Conservation (phyloP, 2,329 filamentous ascomycete species). For the Cryphonectria nitschkei region DNA sequence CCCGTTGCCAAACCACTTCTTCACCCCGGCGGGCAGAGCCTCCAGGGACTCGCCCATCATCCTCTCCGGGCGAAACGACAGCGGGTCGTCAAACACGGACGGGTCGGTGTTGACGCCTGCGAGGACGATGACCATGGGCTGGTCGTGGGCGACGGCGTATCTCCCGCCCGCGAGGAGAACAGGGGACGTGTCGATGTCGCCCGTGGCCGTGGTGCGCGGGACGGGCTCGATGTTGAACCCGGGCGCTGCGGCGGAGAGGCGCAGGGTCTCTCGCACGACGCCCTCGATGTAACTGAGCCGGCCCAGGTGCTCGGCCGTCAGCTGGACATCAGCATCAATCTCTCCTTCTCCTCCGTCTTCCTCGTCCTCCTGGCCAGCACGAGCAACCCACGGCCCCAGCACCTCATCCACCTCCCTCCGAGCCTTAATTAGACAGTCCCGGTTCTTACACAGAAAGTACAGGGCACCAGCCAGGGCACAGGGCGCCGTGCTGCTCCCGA, state of each 20-base stretch:
- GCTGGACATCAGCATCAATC: conserved; percentile 39
- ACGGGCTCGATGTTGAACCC: conserved; percentile 58
- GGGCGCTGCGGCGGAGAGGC: conserved; percentile 57
- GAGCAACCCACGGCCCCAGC: conserved; percentile 38
- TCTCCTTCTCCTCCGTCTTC: background rate
- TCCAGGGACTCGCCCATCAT: conserved; percentile 53
- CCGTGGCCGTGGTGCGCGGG: conserved; percentile 40
- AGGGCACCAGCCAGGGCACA: conserved; percentile 50
- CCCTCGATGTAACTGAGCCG: conserved; percentile 59
- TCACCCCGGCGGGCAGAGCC: conserved; percentile 47
- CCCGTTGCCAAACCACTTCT: conserved; percentile 57
- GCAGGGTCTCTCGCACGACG: conserved; percentile 57
- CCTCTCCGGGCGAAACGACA: conserved; percentile 51
- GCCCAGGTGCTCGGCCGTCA: conserved; percentile 52
- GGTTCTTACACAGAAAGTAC: conserved; percentile 56
- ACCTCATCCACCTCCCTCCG: conserved; percentile 59
- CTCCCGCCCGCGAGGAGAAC: conserved; percentile 52
- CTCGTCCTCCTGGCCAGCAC: background rate
- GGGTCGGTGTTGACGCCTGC: conserved; percentile 55
- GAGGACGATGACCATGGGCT: conserved; percentile 53
- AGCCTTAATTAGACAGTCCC: conserved; percentile 50
- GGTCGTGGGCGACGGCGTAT: conserved; percentile 53
- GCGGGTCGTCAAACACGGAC: conserved; percentile 50
- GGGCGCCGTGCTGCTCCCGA: conserved; percentile 56
- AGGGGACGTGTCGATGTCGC: conserved; percentile 43